These are phyloP conservation scores for Termitomyces sp. DNA, from an alignment of 768 basidiomycete genomes.

Conservation along the genomic window DNA sequence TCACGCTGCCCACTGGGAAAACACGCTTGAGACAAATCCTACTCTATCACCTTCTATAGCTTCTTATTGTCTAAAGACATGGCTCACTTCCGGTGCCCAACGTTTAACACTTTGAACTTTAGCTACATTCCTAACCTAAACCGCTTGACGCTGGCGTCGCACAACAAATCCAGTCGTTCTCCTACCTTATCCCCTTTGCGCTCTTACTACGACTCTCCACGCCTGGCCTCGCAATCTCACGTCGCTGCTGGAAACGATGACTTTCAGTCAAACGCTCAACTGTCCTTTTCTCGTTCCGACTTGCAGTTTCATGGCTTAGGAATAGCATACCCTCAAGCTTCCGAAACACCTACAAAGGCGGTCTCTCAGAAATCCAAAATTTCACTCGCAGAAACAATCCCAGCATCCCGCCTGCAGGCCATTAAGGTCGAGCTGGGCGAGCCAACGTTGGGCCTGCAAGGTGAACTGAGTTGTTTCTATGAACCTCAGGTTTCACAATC, in stretches of 20 bases:
- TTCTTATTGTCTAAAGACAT: conserved; percentile 3
- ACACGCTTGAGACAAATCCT: background rate
- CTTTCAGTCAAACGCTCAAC: conserved; percentile 32
- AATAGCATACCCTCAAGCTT: conserved; percentile 8
- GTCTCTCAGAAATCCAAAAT: background rate
- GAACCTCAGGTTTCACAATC: conserved; percentile 6
- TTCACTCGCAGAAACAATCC: background rate
- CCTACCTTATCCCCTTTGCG: conserved; percentile 22
- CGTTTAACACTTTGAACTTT: conserved; percentile 11
- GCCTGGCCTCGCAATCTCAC: conserved; percentile 11
- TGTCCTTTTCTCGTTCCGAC: conserved; percentile 19
- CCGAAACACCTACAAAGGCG: conserved; percentile 1
- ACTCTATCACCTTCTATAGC: background rate
- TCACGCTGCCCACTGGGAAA: background rate
- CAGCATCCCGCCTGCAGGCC: background rate
- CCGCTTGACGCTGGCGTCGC: conserved; percentile 26
- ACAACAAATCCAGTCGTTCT: conserved; percentile 18
- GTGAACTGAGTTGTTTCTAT: conserved; percentile 11
- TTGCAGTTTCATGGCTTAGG: conserved; percentile 16
- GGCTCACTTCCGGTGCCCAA: conserved; percentile 9
- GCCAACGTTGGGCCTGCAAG: conserved; percentile 10
- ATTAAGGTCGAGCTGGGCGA: conserved; percentile 5
- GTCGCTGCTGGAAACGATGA: conserved; percentile 19
- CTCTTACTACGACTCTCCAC: conserved; percentile 10
- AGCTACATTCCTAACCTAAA: conserved; percentile 10